These are phyloP conservation scores for Populus tremula DNA, from an alignment of 345 rosid species.

Conservation along the genomic window DNA sequence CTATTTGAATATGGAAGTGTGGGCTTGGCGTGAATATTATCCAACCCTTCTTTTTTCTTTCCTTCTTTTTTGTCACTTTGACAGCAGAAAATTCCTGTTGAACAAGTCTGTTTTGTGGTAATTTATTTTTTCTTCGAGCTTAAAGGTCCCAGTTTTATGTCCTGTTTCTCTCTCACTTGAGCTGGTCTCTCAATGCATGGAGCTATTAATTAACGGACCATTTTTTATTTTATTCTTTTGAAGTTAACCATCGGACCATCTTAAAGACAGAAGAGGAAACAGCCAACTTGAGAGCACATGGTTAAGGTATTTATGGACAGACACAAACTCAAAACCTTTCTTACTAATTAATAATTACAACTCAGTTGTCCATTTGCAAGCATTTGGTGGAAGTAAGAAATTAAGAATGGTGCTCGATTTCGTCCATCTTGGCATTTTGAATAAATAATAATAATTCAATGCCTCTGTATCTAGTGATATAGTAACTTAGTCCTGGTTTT, in stretches of 20 bases:
- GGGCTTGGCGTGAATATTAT: conserved; percentile 26
- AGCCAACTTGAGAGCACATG: background rate
- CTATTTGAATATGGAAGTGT: conserved; percentile 30
- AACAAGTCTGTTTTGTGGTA: background rate
- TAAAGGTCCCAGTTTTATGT: conserved; percentile 15
- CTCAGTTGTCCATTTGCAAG: no score
- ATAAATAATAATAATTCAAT: no score
- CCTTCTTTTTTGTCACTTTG: conserved; percentile 7
- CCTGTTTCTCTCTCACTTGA: background rate
- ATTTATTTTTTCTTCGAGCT: background rate
- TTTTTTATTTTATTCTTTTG: no score
- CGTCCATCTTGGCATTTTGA: no score
- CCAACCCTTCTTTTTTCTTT: conserved; percentile 7
- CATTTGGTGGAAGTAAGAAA: no score
- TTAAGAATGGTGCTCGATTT: no score
- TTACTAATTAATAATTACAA: no score
- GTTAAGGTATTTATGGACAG: background rate
- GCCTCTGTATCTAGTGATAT: no score
- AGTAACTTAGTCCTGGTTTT: no score
- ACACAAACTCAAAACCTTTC: no score
- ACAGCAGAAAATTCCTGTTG: conserved; percentile 21
- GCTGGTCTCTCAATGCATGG: background rate
- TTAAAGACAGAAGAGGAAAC: background rate
- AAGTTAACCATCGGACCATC: background rate
- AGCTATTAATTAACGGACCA: background rate